phyloP scores from a whole-genome alignment of 768 basidiomycete genomes.

The Lanmaoa rubissima region DNA sequence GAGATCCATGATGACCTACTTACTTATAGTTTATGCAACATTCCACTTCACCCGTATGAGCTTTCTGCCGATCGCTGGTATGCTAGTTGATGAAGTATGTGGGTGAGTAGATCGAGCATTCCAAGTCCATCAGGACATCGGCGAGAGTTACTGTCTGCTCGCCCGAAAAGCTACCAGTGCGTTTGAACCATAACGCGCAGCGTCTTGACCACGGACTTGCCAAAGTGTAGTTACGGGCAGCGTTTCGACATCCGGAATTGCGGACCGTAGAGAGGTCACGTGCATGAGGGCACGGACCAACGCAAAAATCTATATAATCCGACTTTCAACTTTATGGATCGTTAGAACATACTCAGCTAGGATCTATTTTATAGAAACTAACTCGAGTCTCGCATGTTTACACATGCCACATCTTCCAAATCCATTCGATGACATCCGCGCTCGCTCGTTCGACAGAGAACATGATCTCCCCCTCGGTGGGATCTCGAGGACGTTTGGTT shows the following conservation, averaged over 20 bases:
- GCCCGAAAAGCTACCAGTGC: no score
- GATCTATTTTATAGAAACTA: conserved; percentile 80
- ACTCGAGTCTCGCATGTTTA: conserved; percentile 80
- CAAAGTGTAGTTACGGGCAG: no score
- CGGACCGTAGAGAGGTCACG: conserved; percentile 14
- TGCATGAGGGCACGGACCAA: conserved; percentile 36
- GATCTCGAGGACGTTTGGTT: conserved; percentile 68
- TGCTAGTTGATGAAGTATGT: no score
- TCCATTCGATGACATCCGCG: conserved; percentile 68
- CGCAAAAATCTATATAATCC: conserved; percentile 33
- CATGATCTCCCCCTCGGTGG: conserved; percentile 38
- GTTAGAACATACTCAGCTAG: conserved; percentile 77
- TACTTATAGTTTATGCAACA: background rate
- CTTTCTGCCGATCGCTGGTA: background rate
- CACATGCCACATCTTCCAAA: conserved; percentile 70
- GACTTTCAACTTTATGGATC: conserved; percentile 26
- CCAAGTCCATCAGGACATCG: background rate
- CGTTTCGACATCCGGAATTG: no score
- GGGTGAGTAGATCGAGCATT: background rate
- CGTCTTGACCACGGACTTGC: no score
- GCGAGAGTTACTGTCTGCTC: no score
- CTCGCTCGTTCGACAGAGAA: conserved; percentile 70
- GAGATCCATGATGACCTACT: background rate
- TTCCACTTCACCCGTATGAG: background rate
- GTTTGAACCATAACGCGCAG: no score